Evolutionary conservation across 2,329 filamentous ascomycete species (phyloP), one percentile per base, ranked within the genome.

Genomic region (Cladophialophora bantiana): DNA sequence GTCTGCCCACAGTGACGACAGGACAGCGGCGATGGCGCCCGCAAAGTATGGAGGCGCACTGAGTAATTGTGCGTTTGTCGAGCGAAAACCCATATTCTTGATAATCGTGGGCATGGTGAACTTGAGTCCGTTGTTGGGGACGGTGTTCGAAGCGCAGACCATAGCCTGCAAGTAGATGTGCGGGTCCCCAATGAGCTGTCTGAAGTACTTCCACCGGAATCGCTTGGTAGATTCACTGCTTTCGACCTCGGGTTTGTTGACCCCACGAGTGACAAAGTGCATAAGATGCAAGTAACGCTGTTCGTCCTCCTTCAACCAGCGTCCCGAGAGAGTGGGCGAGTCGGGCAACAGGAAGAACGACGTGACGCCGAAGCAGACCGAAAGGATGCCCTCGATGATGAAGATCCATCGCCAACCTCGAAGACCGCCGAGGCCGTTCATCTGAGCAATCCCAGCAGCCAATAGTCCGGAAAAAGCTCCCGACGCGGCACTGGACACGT

Each of bases 91-190:
- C 72, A 86, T 73, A 0, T 74, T 80, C 55, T 83, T 82, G 70
- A 96, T 90, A 74, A 96, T 95, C 31, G 88, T 90, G 0, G 93
- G 93, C 5, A 94, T 80, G 79, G 96, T 93, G 66, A 55, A 71
- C 54, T 65, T 69, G 66, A 12, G 64, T 15, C 32, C 54, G 54
- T 38, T 9, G 13, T n/a, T 34, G 4, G 34, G 34, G 7, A 56
- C 31, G 12, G 38, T 66, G 59, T 66, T 70, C 48, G 20, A 54
- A 15, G 36, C n/a, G 18, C 15, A 62, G 31, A 36, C 26, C n/a
- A 56, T 7, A 6, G 54, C 32, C 18, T 34, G 15, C 4, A 56
- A 13, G 18, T 56, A 56, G n/a, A 56, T 32, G 9, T 56, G 32
- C 4, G 13, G 13, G 32, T 56, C 54, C 13, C 84, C 83, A 20